These are phyloP conservation scores for Apiospora arundinis DNA, from an alignment of 2,329 filamentous ascomycete species.

Conservation along the genomic window DNA sequence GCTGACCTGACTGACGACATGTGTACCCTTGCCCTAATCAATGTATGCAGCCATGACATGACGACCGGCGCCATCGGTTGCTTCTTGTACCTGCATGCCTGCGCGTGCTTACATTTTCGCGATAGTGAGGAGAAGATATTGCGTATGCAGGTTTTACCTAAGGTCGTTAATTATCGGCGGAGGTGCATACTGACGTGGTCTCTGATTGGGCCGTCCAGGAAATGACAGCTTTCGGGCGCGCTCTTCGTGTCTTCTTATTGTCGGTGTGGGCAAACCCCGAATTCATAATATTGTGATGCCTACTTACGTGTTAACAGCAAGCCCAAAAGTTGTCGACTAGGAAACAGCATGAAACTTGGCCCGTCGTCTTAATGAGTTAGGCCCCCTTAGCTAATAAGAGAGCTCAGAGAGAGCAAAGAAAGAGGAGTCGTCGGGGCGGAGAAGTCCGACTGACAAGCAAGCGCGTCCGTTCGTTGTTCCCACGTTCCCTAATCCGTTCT, in stretches of 20 bases:
- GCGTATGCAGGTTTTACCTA: conserved; percentile 8
- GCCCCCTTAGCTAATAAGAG: background rate
- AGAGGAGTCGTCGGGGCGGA: conserved; percentile 6
- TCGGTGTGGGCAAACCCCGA: background rate
- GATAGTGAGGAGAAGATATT: background rate
- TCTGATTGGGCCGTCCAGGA: background rate
- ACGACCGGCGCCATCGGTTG: conserved; percentile 1
- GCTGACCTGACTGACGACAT: background rate
- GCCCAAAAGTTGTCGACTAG: background rate
- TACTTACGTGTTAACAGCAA: background rate
- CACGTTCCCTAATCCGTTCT: conserved; percentile 1
- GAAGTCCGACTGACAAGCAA: conserved; percentile 1
- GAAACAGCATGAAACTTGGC: conserved; percentile 15
- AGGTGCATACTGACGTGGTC: background rate
- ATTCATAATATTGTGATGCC: conserved; percentile 5
- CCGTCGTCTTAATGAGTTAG: background rate
- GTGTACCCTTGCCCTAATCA: background rate
- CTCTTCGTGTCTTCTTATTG: background rate
- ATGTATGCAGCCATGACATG: background rate
- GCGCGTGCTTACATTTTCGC: background rate
- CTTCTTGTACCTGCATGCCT: conserved; percentile 7
- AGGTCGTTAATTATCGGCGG: background rate
- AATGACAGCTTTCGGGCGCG: background rate
- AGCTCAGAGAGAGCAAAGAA: background rate
- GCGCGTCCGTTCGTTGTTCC: too few relatives aligned